These are phyloP conservation scores for Botrytis elliptica DNA, from an alignment of 2,329 filamentous ascomycete genomes.

Conservation along the genomic window DNA sequence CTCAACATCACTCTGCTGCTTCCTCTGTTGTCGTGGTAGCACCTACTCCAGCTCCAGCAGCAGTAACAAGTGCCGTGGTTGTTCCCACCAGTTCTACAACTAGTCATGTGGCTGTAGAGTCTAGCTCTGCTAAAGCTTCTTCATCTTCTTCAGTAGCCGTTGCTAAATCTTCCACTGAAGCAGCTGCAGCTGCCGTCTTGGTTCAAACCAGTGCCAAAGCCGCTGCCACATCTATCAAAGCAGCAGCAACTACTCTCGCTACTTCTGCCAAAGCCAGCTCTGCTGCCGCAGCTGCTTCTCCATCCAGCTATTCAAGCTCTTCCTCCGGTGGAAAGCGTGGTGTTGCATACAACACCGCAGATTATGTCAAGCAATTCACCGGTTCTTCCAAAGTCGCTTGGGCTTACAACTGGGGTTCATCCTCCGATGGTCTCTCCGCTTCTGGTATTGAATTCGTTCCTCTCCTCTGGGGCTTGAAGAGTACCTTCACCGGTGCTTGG, in stretches of 20 bases:
- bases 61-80: neutral
- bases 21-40: conserved; percentile 23
- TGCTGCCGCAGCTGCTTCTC: neutral
- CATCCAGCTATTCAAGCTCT: conserved; percentile 1
- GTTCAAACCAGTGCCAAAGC: conserved; percentile 16
- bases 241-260: conserved; percentile 18
- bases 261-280: conserved; percentile 9
- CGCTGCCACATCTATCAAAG: conserved; percentile 4
- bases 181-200: conserved; percentile 14
- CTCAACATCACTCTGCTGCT: conserved; percentile 21
- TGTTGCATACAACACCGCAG: conserved; percentile 63
- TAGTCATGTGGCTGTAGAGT: neutral
- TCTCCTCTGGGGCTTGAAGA: conserved; percentile 59
- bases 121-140: conserved; percentile 3
- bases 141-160: conserved; percentile 18
- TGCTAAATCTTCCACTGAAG: neutral
- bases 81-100: neutral
- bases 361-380: conserved; percentile 52
- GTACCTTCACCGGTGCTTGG: conserved; percentile 50
- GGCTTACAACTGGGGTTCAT: conserved; percentile 67
- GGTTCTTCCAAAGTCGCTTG: conserved; percentile 50
- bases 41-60: neutral
- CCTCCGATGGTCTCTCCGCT: conserved; percentile 43
- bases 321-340: conserved; percentile 52
- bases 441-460: conserved; percentile 59